These are phyloP conservation scores for Colletotrichum spinosum DNA, from an alignment of 2,329 filamentous ascomycete species.

Conservation along the genomic window DNA sequence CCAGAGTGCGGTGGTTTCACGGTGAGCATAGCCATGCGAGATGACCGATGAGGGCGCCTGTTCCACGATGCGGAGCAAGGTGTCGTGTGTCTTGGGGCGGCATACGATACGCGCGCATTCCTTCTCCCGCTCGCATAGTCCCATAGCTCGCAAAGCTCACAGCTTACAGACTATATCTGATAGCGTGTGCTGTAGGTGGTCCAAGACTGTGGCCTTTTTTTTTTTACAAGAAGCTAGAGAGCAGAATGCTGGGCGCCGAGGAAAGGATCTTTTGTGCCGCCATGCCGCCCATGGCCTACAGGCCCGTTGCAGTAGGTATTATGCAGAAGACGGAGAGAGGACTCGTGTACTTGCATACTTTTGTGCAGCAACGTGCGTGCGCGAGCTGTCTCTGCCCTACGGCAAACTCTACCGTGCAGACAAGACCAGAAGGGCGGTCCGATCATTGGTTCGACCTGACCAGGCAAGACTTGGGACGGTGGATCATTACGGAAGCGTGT, in stretches of 20 bases:
- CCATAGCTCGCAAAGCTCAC: slow-evolving; percentile 5
- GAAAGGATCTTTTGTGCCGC: not conserved
- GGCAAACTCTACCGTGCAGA: not conserved
- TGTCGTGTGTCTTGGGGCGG: not conserved
- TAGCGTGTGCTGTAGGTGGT: too few relatives aligned
- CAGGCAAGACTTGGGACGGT: slow-evolving; percentile 18
- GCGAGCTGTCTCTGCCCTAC: slow-evolving; percentile 16
- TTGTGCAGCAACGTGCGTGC: too few relatives aligned
- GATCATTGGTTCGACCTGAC: too few relatives aligned
- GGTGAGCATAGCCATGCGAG: slow-evolving; percentile 12
- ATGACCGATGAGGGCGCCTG: slow-evolving; percentile 24
- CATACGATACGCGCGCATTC: not conserved
- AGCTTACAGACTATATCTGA: slow-evolving; percentile 6
- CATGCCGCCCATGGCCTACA: not conserved
- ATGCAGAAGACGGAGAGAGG: slow-evolving; percentile 13
- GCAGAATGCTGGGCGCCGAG: slow-evolving; percentile 26
- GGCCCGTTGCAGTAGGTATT: slow-evolving; percentile 2
- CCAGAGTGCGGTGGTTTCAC: not conserved
- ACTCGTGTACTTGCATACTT: too few relatives aligned
- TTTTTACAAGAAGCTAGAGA: not conserved
- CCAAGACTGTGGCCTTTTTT: not conserved
- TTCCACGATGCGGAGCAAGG: slow-evolving; percentile 11
- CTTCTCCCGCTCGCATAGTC: not conserved
- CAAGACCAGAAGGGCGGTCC: not conserved
- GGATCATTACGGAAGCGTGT: slow-evolving; percentile 8